These are phyloP conservation scores for Colletotrichum chrysophilum DNA, from an alignment of 2,329 filamentous ascomycete genomes.

Conservation along the genomic window DNA sequence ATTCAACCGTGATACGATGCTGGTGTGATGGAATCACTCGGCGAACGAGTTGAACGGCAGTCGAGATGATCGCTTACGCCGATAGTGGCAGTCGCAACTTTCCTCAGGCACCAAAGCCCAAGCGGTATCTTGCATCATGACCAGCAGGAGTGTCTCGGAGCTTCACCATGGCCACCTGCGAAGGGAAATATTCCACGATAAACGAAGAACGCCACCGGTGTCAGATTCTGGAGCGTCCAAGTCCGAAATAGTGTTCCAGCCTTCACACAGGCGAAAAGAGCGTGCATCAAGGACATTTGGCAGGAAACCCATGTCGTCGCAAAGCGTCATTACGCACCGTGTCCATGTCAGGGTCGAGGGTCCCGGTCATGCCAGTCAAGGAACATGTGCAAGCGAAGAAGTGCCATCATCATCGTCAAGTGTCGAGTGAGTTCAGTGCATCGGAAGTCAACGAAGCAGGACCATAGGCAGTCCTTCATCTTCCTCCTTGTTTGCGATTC, in stretches of 20 bases:
- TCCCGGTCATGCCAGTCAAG: conserved; percentile 21
- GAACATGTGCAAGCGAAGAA: conserved; percentile 17
- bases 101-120: neutral
- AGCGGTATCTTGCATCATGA: neutral
- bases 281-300: conserved; percentile 12
- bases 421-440: conserved; percentile 16
- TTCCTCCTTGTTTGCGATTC: neutral
- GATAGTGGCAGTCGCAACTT: neutral
- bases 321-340: conserved; percentile 15
- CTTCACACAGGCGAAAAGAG: conserved; percentile 11
- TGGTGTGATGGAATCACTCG: neutral
- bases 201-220: neutral
- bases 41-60: neutral
- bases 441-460: conserved; percentile 15
- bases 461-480: conserved; percentile 5
- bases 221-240: neutral
- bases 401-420: conserved; percentile 22
- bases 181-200: neutral
- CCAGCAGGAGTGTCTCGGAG: neutral
- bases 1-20: neutral
- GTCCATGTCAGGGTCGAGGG: conserved; percentile 13
- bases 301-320: conserved; percentile 7
- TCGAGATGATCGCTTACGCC: conserved; percentile 29
- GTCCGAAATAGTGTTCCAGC: neutral
- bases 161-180: neutral